These are phyloP conservation scores for Trichoderma sp. DNA, from an alignment of 2,329 filamentous ascomycete species.

Conservation along the genomic window DNA sequence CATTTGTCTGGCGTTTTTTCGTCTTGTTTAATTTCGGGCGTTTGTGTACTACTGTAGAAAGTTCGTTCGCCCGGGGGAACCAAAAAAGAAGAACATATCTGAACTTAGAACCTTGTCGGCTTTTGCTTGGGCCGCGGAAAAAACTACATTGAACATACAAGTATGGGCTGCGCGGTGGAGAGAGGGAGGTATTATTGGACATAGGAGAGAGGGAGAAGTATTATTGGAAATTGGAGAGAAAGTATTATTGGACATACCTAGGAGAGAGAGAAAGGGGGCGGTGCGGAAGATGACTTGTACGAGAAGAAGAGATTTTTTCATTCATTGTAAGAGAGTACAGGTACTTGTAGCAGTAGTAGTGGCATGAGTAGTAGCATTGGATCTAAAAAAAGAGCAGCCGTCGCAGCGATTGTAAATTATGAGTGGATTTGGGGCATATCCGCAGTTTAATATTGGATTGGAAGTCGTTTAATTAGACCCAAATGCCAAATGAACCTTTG, in stretches of 20 bases:
- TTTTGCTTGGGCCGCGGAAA: background rate
- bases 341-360: background rate
- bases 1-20: constrained; percentile 20
- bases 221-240: background rate
- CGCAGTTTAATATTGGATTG: background rate
- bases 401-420: background rate
- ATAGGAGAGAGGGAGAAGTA: background rate
- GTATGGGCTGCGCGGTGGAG: background rate
- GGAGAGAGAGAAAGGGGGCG: background rate
- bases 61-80: background rate
- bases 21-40: background rate
- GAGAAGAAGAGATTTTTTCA: background rate
- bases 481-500: background rate
- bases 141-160: background rate
- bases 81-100: background rate
- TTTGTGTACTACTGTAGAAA: background rate
- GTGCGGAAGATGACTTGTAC: background rate
- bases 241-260: background rate
- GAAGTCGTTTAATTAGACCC: background rate
- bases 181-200: background rate
- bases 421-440: background rate
- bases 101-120: background rate
- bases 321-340: constrained; percentile 1
- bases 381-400: constrained; percentile 5
- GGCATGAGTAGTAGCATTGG: background rate